Evolutionary conservation across 148 eudicot species (phyloP), one percentile per base, ranked within the genome.

Genomic region (Polygonum aviculare): DNA sequence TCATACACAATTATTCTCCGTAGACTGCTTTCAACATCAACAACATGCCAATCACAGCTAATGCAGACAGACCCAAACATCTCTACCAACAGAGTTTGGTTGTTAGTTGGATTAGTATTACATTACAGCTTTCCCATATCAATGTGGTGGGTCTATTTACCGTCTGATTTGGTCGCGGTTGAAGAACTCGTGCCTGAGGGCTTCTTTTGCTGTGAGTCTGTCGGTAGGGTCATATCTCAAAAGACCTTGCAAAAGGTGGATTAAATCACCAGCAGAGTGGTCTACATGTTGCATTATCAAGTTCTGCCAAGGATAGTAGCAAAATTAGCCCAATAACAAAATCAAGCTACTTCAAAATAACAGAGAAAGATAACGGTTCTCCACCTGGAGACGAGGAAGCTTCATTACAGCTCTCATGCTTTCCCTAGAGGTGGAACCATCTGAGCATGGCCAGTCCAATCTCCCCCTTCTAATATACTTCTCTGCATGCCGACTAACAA

Each of bases 311-410:
- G 2, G 52, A 12, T 35, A 19, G 12, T 5, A 5, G 33, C 19
- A 49, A 16, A 31, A 44, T 72, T 48, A 44, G 35, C 52, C 9
- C 33, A 52, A 4, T 12, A 45, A 21, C 21, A 5, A 14, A 45
- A 40, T 6, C 14, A 38, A 7, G 38, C 47, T 19, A 8, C 5
- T 0, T 12, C 2, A 26, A 26, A 26, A 51, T 2, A 33, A 52
- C 49, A 6, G 3, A 6, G 0, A 63, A 0, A 36, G 41, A 40
- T 10, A 1, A 45, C 12, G 2, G 14, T 18, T 14, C 26, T 75
- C 55, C 21, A 87, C 90, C 90, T 87, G 93, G n/a, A 89, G 89
- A 2, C 93, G 88, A 2, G 89, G 83, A 52, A 90, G 77, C 88
- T 90, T 86, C 75, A 71, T 26, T 18, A 90, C 93, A 33, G 91